Evolutionary conservation across 208 protist species (phyloP).

Genomic region (Phytomonas francai): DNA sequence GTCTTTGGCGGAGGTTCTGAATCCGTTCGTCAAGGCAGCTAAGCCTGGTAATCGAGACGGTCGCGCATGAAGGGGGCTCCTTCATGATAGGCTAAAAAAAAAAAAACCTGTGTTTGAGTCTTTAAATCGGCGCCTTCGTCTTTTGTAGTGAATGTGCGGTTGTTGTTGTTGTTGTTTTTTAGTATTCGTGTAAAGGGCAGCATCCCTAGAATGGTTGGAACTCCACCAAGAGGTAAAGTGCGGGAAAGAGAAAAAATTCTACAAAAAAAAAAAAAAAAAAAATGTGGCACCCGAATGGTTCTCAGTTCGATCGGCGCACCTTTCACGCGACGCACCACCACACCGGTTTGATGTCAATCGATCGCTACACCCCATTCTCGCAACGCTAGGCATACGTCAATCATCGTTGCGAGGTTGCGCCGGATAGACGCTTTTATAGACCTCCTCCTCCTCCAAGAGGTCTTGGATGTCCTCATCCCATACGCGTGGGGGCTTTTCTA

Average conservation of each 20-base stretch:
- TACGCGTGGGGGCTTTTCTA: conserved; percentile 26
- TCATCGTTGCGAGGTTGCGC: too few species aligned
- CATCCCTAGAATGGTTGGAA: not conserved
- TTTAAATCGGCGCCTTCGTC: not conserved
- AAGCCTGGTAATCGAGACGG: conserved; percentile 21
- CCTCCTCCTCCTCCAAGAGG: conserved; percentile 29
- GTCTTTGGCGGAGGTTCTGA: conserved; percentile 23
- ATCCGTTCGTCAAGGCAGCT: conserved; percentile 24
- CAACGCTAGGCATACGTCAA: too few species aligned
- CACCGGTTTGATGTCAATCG: too few species aligned
- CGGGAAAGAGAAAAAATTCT: not conserved
- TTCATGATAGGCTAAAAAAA: not conserved
- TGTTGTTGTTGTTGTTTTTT: not conserved
- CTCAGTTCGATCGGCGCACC: not conserved
- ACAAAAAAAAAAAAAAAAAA: not conserved
- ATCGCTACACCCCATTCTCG: too few species aligned
- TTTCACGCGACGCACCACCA: not conserved
- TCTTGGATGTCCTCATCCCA: conserved; percentile 44
- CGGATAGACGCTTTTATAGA: too few species aligned
- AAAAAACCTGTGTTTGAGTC: not conserved
- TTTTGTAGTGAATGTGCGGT: not conserved
- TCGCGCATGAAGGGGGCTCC: conserved; percentile 13
- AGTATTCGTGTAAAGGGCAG: not conserved
- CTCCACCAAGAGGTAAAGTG: not conserved
- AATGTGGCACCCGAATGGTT: not conserved